Conservation (phyloP, 2,329 filamentous ascomycete genomes). For the Fusarium sacchari region DNA sequence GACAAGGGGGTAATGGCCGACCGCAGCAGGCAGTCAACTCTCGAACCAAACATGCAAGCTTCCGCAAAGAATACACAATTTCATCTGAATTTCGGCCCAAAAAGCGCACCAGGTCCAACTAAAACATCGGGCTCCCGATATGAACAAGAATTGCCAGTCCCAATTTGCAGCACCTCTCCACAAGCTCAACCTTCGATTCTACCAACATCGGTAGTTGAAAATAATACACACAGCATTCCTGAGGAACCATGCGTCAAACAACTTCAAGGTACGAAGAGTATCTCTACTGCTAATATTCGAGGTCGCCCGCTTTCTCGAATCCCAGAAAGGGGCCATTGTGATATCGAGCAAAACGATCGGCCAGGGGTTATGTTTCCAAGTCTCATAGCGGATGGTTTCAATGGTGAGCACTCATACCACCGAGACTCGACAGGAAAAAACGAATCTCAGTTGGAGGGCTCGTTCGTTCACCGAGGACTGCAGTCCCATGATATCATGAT, state of each 20-base stretch:
- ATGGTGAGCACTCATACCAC: neutral
- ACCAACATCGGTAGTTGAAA: neutral
- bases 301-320: neutral
- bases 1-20: constrained; percentile 37
- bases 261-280: neutral
- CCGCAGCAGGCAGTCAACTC: neutral
- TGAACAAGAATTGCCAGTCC: neutral
- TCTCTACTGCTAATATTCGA: neutral
- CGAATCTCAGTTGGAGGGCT: neutral
- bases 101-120: neutral
- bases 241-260: neutral
- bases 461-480: neutral
- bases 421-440: neutral
- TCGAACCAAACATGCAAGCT: neutral
- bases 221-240: neutral
- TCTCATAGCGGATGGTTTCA: neutral
- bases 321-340: constrained; percentile 4
- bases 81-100: neutral
- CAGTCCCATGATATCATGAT: neutral
- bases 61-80: neutral
- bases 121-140: neutral
- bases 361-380: neutral
- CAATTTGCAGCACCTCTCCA: neutral
- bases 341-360: neutral
- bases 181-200: neutral